phyloP scores from a whole-genome alignment of 208 protist genomes.

The Wallacemonas sp. region DNA sequence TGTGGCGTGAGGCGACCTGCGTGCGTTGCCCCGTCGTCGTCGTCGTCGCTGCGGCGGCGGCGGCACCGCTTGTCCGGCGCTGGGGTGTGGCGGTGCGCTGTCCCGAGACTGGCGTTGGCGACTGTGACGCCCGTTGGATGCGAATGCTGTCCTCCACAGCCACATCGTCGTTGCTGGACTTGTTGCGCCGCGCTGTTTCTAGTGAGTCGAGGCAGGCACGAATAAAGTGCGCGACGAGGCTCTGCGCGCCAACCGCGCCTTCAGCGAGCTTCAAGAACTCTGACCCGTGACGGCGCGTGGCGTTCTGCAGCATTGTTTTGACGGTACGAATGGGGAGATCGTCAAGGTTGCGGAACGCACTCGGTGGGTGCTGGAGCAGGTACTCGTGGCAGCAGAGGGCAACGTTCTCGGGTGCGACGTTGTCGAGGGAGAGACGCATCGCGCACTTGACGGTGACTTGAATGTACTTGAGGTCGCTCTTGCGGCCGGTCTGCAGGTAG shows the following conservation, averaged over 20 bases:
- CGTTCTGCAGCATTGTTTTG: slow-evolving; percentile 86
- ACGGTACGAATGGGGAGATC: slow-evolving; percentile 88
- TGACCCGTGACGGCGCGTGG: slow-evolving; percentile 45
- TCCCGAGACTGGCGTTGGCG: slow-evolving; percentile 22
- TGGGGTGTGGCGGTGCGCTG: neutral
- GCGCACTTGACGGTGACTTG: slow-evolving; percentile 90
- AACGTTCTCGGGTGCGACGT: slow-evolving; percentile 70
- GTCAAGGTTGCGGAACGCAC: slow-evolving; percentile 79
- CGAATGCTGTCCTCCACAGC: slow-evolving; percentile 52
- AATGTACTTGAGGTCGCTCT: slow-evolving; percentile 86
- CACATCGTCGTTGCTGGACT: slow-evolving; percentile 44
- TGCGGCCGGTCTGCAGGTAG: slow-evolving; percentile 65
- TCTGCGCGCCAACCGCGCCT: slow-evolving; percentile 64
- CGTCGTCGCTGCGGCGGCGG: too few relatives aligned
- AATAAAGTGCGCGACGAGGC: slow-evolving; percentile 87
- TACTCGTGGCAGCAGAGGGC: slow-evolving; percentile 88
- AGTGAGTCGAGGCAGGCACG: slow-evolving; percentile 73
- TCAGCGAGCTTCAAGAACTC: slow-evolving; percentile 56
- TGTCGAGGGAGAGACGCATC: slow-evolving; percentile 65
- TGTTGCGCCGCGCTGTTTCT: slow-evolving; percentile 35
- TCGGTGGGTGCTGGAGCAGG: slow-evolving; percentile 87
- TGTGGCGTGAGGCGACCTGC: slow-evolving; percentile 20
- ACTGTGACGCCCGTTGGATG: slow-evolving; percentile 56
- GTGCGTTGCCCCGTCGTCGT: slow-evolving; percentile 21
- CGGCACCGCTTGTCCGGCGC: neutral